Evolutionary conservation across 73 alveolate species (phyloP), one percentile per base, ranked within the genome.

Genomic region (Breviolum minutum): DNA sequence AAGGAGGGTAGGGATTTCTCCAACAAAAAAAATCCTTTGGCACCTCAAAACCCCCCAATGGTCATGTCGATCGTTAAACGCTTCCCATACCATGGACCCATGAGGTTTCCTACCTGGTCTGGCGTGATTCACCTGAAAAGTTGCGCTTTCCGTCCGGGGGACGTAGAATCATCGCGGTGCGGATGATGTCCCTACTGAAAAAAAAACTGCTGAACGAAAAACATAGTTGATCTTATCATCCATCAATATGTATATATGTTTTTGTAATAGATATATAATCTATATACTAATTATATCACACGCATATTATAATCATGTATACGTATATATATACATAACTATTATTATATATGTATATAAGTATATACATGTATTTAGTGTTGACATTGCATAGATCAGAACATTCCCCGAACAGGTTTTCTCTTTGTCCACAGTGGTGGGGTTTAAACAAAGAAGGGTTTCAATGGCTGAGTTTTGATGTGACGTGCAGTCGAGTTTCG

Each of bases 41-140:
- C 54, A 40, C 54, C n/a, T n/a, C n/a, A n/a, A n/a, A n/a, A n/a
- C n/a, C n/a, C n/a, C n/a, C n/a, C n/a, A n/a, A n/a, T n/a, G n/a
- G n/a, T n/a, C n/a, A n/a, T n/a, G n/a, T n/a, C n/a, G n/a, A n/a
- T n/a, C n/a, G n/a, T n/a, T n/a, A n/a, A n/a, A n/a, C n/a, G n/a
- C n/a, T n/a, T n/a, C n/a, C n/a, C n/a, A n/a, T n/a, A n/a, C n/a
- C n/a, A n/a, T n/a, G 54, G 54, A 40, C 54, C 54, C 54, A n/a
- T 13, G 19, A 77, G 87, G 87, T 77, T 77, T 63, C 87, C 87
- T 8, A n/a, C 16, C 13, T 77, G 87, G 87, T 64, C 87, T 30
- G 87, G 87, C n/a, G 63, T 29, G 30, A 8, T 77, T 61, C 87
- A 77, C 63, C 62, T 77, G 63, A 24, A 77, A 22, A 29, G 29